phyloP scores from a whole-genome alignment of 2,329 filamentous ascomycete species.

The Harringtonia aguacate region DNA sequence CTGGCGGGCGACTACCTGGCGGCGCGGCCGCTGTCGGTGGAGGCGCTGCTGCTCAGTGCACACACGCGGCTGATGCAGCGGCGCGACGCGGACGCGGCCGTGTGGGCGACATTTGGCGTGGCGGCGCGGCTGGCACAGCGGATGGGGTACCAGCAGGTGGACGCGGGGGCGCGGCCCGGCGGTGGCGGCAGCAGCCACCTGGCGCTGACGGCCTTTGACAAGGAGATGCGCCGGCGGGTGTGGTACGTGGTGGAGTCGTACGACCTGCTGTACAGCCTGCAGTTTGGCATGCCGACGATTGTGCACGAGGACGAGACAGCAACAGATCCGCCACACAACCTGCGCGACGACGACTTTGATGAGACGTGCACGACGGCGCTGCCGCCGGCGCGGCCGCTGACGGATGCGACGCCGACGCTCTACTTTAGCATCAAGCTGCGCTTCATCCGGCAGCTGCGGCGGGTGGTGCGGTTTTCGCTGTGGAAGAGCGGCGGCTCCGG shows the following conservation, averaged over 20 bases:
- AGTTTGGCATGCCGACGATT: constrained; percentile 29
- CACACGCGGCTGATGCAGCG: constrained; percentile 30
- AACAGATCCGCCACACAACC: constrained; percentile 48
- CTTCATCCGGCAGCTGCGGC: constrained; percentile 24
- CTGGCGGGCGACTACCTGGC: constrained; percentile 35
- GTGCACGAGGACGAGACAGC: constrained; percentile 51
- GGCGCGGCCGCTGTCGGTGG: constrained; percentile 33
- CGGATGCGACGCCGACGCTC: constrained; percentile 46
- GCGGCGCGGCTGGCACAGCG: constrained; percentile 37
- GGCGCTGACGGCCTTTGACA: constrained; percentile 32
- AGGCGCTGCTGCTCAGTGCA: constrained; percentile 35
- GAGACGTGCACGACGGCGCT: constrained; percentile 39
- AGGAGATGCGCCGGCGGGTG: constrained; percentile 37
- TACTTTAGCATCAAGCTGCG: constrained; percentile 38
- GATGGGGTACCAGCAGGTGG: constrained; percentile 37
- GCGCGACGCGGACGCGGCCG: constrained; percentile 28
- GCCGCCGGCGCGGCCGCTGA: constrained; percentile 42
- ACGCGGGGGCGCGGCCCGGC: constrained; percentile 6
- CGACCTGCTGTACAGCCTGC: constrained; percentile 37
- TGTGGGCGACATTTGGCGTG: constrained; percentile 37
- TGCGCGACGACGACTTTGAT: constrained; percentile 55
- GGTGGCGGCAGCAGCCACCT: neutral
- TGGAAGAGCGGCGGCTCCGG: neutral
- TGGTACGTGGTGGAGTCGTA: constrained; percentile 39
- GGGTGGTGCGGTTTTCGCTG: constrained; percentile 35